Conservation (phyloP, 2,329 filamentous ascomycete genomes). For the Epichloe amarillans region DNA sequence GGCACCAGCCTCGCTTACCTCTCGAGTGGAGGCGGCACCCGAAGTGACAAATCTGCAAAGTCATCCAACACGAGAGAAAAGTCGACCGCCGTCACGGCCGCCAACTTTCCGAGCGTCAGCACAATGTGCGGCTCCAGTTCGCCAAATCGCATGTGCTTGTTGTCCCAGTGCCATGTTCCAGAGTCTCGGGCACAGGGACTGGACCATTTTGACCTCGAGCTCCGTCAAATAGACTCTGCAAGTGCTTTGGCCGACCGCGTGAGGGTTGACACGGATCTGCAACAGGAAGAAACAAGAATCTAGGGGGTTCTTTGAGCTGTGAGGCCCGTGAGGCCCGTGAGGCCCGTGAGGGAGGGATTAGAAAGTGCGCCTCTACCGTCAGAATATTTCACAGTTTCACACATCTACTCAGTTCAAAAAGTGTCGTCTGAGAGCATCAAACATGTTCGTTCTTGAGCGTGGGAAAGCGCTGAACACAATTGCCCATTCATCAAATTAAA, state of each 20-base stretch:
- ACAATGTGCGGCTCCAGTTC: constrained; percentile 7
- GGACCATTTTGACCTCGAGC: constrained; percentile 19
- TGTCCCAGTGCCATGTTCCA: constrained; percentile 15
- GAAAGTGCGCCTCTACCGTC: no score
- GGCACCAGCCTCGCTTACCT: constrained; percentile 11
- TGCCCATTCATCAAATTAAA: neutral
- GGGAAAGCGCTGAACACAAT: neutral
- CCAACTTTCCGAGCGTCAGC: neutral
- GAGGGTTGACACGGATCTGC: constrained; percentile 13
- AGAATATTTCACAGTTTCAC: no score
- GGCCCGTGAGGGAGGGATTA: neutral
- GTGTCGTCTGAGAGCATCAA: neutral
- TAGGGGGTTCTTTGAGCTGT: constrained; percentile 11
- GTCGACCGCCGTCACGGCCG: constrained; percentile 6
- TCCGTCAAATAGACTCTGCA: constrained; percentile 17
- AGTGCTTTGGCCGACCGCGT: constrained; percentile 5
- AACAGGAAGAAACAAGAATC: constrained; percentile 19
- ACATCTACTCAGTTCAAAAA: neutral
- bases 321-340: neutral
- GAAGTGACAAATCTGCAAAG: neutral
- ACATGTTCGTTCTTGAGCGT: neutral
- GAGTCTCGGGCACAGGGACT: constrained; percentile 2
- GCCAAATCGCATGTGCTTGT: constrained; percentile 10
- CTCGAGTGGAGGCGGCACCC: neutral
- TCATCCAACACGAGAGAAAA: neutral